Evolutionary conservation across 345 rosid genomes (phyloP), one percentile per base, ranked within the genome.

Genomic region (Salix arbutifolia): DNA sequence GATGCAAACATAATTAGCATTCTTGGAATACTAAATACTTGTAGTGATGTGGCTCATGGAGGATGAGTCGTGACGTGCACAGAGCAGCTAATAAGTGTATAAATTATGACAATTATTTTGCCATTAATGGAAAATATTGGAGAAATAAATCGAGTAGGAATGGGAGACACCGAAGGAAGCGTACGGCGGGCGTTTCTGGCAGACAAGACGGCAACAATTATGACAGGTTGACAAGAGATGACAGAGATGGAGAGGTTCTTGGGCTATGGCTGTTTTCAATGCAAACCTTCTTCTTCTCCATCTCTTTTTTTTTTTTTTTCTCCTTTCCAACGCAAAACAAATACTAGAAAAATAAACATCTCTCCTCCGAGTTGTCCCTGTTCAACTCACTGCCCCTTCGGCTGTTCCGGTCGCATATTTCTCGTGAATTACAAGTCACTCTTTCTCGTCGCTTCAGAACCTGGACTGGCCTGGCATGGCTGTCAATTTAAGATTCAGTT

Each of bases 151-250:
- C 2, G 23, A 53, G 14, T 0, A 44, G 46, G 62, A 13, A 50
- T 11, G 58, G 69, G 61, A 61, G 73, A 69, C 68, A 79, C 30
- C 64, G 18, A 69, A 31, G 77, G 25, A 68, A 31, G 33, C 77
- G 74, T 74, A 74, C 69, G 78, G 78, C 71, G 65, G 69, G 33
- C 19, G 71, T 69, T 60, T 58, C 69, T 46, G 82, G 70, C 65
- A 23, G 62, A 61, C 31, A 61, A 53, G 60, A 69, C 69, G 66
- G 72, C 78, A 38, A n/a, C 44, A 74, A 64, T 62, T 64, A 42
- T 74, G 69, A 75, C 37, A 23, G 23, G 68, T 44, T 65, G 60
- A 65, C 52, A 31, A 74, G 40, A 65, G 69, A 65, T 16, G 31
- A 28, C 3, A 31, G 64, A n/a, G 44, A 19, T 8, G n/a, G 14